Conservation (phyloP, 2,329 filamentous ascomycete genomes). For the Colletotrichum eleusines region DNA sequence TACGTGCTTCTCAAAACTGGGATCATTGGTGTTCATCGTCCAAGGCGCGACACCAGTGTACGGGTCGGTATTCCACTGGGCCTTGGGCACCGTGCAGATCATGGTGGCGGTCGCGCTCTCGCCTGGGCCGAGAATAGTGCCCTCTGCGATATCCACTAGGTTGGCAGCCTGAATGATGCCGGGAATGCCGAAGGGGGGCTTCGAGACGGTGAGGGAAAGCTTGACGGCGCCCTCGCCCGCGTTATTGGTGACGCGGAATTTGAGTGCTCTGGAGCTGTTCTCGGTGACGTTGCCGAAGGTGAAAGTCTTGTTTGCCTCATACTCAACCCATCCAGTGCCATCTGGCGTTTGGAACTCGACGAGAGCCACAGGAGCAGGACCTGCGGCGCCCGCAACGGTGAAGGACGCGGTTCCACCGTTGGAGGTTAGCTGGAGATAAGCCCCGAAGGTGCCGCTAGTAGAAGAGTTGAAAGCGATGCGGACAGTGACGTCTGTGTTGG, state of each 20-base stretch:
- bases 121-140: conserved; percentile 62
- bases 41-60: conserved; percentile 63
- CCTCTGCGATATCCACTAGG: conserved; percentile 69
- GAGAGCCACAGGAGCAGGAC: conserved; percentile 60
- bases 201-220: conserved; percentile 69
- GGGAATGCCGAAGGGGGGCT: conserved; percentile 68
- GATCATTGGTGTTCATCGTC: conserved; percentile 70
- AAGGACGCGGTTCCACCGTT: conserved; percentile 63
- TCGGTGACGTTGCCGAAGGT: conserved; percentile 68
- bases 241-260: conserved; percentile 66
- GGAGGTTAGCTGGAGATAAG: conserved; percentile 61
- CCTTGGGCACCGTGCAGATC: conserved; percentile 67
- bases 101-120: conserved; percentile 64
- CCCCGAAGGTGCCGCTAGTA: conserved; percentile 60
- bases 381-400: conserved; percentile 62
- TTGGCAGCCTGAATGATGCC: conserved; percentile 67
- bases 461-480: conserved; percentile 62
- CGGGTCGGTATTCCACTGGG: conserved; percentile 67
- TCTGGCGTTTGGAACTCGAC: conserved; percentile 68
- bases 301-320: conserved; percentile 58
- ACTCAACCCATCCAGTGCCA: conserved; percentile 63
- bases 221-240: conserved; percentile 59
- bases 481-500: conserved; percentile 55
- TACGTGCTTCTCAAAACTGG: conserved; percentile 62
- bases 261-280: conserved; percentile 60